Evolutionary conservation across 108 stramenopile genomes (phyloP).

Genomic region (Pseudonitzschia multiseries): DNA sequence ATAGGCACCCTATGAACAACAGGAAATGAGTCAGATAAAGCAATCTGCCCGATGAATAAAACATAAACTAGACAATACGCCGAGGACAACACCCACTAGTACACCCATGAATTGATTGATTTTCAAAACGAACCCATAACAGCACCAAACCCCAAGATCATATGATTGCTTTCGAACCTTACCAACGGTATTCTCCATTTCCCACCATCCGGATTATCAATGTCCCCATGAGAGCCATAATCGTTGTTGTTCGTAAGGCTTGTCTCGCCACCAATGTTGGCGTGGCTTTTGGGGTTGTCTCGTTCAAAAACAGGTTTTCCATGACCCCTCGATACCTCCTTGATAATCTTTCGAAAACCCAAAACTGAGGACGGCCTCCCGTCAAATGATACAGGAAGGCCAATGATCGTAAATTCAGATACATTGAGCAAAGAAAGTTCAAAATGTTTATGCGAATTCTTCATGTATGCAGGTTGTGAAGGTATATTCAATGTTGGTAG

Average conservation of each 20-base stretch:
- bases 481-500: constrained; percentile 12
- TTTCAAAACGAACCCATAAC: background rate
- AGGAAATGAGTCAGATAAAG: background rate
- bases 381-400: constrained; percentile 36
- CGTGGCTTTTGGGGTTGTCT: constrained; percentile 9
- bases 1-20: constrained; percentile 50
- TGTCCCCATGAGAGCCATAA: background rate
- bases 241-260: background rate
- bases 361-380: constrained; percentile 30
- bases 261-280: constrained; percentile 20
- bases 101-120: background rate
- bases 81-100: no score
- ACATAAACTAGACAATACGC: no score
- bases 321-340: constrained; percentile 57
- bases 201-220: constrained; percentile 37
- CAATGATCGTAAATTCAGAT: constrained; percentile 74
- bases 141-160: background rate
- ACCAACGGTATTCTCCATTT: constrained; percentile 83
- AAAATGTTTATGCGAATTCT: constrained; percentile 11
- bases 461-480: background rate
- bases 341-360: constrained; percentile 61
- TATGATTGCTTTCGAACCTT: background rate
- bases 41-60: background rate
- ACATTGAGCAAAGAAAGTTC: constrained; percentile 66
- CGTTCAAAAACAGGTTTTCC: constrained; percentile 56